Evolutionary conservation across 306 rosid genomes (phyloP), one percentile per base, ranked within the genome.

Genomic region (Lathyrus tuberosus): DNA sequence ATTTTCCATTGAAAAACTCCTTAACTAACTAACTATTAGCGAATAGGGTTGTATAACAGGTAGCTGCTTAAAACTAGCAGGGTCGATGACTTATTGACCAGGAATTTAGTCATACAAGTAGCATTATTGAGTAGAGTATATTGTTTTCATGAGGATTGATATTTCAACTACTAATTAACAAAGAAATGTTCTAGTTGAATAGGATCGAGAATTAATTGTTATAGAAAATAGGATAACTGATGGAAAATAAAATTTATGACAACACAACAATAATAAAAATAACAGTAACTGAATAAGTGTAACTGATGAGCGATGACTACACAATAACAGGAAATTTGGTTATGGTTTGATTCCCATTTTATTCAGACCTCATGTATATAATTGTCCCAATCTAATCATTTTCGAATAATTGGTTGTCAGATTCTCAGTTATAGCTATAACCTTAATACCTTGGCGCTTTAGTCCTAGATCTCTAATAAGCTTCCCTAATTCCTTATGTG

Each of bases 101-200:
- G 62, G 10, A 12, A 31, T 30, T 8, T 38, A 28, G 63, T 30
- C 41, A 28, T 57, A 6, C 42, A 7, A 30, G 63, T 58, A 58
- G 31, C 16, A 10, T 31, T 28, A n/a, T 30, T 14, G 7, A 30
- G 42, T 14, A 31, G 43, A 59, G 7, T 20, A n/a, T n/a, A 53
- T 22, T 22, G 14, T 22, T 53, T 22, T 52, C 22, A 6, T 11
- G 3, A n/a, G 64, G 64, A 30, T 59, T 30, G 43, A 59, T 28
- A 31, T 30, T 59, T 31, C 24, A 59, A 31, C 5, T 31, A 33
- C 24, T 2, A 33, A 31, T 31, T 59, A 18, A 59, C 43, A 59
- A 31, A 31, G 9, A 59, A 59, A 31, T 14, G 65, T 33, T 59
- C 14, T 15, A 59, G 65, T 31, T 59, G 65, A 33, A 31, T 59